phyloP scores from a whole-genome alignment of 768 basidiomycete genomes.

The Lenzites betulinus region DNA sequence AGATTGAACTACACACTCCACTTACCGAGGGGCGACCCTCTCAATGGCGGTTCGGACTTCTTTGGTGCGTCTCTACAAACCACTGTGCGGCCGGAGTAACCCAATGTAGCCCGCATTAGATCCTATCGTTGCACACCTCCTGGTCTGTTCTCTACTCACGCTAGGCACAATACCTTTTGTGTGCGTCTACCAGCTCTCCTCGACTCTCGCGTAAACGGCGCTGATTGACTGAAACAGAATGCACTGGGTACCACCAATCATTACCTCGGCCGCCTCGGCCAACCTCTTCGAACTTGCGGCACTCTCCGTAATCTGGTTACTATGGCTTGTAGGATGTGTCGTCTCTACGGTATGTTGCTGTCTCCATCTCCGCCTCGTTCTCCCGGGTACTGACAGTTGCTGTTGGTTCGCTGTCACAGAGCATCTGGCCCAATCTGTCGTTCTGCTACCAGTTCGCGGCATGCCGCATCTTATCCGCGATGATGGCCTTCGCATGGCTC shows the following conservation, averaged over 20 bases:
- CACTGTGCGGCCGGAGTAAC: not conserved
- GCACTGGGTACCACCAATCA: constrained; percentile 50
- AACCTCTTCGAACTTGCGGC: constrained; percentile 26
- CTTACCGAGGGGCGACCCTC: constrained; percentile 29
- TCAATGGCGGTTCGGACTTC: constrained; percentile 33
- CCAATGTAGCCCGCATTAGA: constrained; percentile 17
- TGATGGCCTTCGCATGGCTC: constrained; percentile 37
- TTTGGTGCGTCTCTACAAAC: constrained; percentile 16
- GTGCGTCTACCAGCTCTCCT: constrained; percentile 21
- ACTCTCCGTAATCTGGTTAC: constrained; percentile 28
- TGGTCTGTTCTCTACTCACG: constrained; percentile 29
- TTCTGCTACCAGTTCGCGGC: constrained; percentile 30
- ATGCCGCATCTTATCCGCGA: constrained; percentile 33
- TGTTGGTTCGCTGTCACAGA: constrained; percentile 18
- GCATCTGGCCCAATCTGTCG: constrained; percentile 31
- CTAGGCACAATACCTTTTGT: constrained; percentile 25
- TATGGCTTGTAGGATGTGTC: constrained; percentile 35
- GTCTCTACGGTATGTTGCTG: constrained; percentile 27
- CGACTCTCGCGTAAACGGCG: not conserved
- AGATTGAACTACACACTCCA: constrained; percentile 33
- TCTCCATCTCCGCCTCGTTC: not conserved
- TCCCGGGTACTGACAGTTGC: constrained; percentile 20
- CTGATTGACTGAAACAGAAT: not conserved
- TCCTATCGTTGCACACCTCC: constrained; percentile 32
- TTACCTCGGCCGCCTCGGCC: constrained; percentile 3